Conservation (phyloP, 345 rosid genomes). For the Ricinus communis region DNA sequence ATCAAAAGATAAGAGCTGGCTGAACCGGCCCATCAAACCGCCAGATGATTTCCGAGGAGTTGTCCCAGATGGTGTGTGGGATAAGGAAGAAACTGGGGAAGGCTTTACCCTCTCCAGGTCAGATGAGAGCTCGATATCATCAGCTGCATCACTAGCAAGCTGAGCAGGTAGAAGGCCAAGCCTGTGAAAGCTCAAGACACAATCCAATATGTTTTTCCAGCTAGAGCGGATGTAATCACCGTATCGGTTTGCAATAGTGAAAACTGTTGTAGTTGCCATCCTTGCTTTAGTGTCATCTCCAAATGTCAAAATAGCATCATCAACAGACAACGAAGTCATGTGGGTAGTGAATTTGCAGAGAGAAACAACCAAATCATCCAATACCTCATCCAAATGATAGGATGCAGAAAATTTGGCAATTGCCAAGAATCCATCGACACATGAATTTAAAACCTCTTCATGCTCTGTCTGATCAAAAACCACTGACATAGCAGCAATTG, state of each 20-base stretch:
- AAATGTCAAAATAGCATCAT: constrained; percentile 56
- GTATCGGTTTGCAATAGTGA: constrained; percentile 60
- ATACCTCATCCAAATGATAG: constrained; percentile 48
- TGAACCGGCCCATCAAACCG: constrained; percentile 66
- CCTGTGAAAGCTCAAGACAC: constrained; percentile 59
- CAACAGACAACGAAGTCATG: constrained; percentile 44
- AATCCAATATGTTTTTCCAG: constrained; percentile 64
- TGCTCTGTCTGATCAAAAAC: constrained; percentile 73
- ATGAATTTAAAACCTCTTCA: constrained; percentile 58
- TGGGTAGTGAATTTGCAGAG: constrained; percentile 66
- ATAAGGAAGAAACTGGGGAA: constrained; percentile 31
- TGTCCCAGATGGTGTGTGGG: constrained; percentile 28
- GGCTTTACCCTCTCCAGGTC: constrained; percentile 41
- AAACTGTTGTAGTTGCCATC: constrained; percentile 60
- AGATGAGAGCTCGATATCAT: constrained; percentile 49
- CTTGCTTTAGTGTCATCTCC: constrained; percentile 63
- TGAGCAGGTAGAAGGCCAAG: constrained; percentile 63
- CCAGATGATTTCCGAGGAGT: constrained; percentile 53
- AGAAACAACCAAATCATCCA: constrained; percentile 70
- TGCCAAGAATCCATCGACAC: constrained; percentile 66
- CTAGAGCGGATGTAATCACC: constrained; percentile 63
- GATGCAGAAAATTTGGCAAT: constrained; percentile 65
- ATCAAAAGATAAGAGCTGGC: constrained; percentile 66
- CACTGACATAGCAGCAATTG: constrained; percentile 71
- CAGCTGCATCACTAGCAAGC: constrained; percentile 57